phyloP scores from a whole-genome alignment of 768 basidiomycete genomes.

The Lactifluus subvellereus region DNA sequence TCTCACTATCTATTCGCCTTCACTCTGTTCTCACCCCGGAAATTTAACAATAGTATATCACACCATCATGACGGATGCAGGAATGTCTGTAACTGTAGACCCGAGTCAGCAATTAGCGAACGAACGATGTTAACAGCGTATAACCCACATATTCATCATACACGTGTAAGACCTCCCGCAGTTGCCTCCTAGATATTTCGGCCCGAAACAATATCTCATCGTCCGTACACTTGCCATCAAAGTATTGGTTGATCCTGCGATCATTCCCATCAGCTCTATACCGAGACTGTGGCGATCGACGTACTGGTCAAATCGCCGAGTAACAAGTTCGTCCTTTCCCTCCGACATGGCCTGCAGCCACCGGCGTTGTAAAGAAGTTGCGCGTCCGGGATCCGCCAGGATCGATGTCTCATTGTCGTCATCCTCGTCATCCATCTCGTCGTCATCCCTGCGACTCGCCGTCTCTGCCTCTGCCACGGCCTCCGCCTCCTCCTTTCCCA shows the following conservation, averaged over 20 bases:
- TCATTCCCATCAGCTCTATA: neutral
- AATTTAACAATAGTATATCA: neutral
- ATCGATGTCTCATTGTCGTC: conserved; percentile 53
- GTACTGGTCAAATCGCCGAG: conserved; percentile 73
- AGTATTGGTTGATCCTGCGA: conserved; percentile 81
- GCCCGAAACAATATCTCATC: conserved; percentile 92
- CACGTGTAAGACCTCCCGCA: conserved; percentile 75
- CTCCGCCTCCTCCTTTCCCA: conserved; percentile 28
- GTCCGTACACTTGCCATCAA: conserved; percentile 86
- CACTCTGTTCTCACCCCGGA: neutral
- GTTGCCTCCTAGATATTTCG: conserved; percentile 75
- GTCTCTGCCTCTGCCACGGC: conserved; percentile 31
- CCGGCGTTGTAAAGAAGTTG: conserved; percentile 68
- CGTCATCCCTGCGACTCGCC: conserved; percentile 33
- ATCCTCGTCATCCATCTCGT: conserved; percentile 38
- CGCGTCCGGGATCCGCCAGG: conserved; percentile 77
- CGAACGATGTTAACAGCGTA: neutral
- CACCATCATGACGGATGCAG: conserved; percentile 36
- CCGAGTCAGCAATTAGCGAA: neutral
- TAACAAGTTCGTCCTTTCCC: conserved; percentile 64
- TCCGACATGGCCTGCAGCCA: conserved; percentile 93
- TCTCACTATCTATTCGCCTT: neutral
- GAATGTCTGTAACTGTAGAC: conserved; percentile 40
- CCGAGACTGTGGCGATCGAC: conserved; percentile 25
- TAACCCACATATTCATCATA: conserved; percentile 82